phyloP scores from a whole-genome alignment of 352 stramenopile genomes.

The Saprolegnia diclina region DNA sequence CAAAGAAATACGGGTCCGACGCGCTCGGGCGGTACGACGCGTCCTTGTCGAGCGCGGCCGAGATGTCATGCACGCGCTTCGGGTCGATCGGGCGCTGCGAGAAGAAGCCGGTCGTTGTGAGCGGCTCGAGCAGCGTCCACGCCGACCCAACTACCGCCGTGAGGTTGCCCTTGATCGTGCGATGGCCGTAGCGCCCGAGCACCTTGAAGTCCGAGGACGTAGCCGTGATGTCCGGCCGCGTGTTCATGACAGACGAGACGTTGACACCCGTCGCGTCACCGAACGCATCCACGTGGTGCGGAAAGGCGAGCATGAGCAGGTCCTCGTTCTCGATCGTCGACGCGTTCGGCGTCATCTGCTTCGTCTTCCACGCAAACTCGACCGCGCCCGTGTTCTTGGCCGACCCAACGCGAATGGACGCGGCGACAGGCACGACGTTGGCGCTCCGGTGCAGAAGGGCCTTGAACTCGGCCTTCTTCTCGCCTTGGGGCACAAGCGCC shows the following conservation, averaged over 20 bases:
- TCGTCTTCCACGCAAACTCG: constrained; percentile 58
- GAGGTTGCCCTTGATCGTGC: constrained; percentile 78
- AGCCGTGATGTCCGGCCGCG: not conserved
- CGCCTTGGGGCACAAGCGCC: constrained; percentile 46
- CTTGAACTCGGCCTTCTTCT: constrained; percentile 21
- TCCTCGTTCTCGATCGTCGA: constrained; percentile 27
- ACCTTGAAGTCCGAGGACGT: constrained; percentile 37
- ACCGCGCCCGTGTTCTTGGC: constrained; percentile 33
- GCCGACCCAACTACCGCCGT: constrained; percentile 53
- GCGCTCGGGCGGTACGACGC: constrained; percentile 59
- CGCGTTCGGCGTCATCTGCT: constrained; percentile 33
- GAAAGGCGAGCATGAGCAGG: constrained; percentile 68
- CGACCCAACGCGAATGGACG: constrained; percentile 40
- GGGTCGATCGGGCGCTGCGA: constrained; percentile 33
- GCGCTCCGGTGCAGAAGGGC: constrained; percentile 41
- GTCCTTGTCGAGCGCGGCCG: constrained; percentile 51
- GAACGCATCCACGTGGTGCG: constrained; percentile 61
- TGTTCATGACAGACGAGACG: not conserved
- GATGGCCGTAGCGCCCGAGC: constrained; percentile 45
- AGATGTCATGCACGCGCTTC: constrained; percentile 43
- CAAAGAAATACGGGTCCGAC: constrained; percentile 78
- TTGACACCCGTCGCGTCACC: constrained; percentile 11
- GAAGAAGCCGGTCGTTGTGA: constrained; percentile 50
- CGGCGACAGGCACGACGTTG: constrained; percentile 46
- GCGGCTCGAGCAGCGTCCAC: constrained; percentile 57